These are phyloP conservation scores for Penicillium sp. DNA, from an alignment of 2,329 filamentous ascomycete species.

Conservation along the genomic window DNA sequence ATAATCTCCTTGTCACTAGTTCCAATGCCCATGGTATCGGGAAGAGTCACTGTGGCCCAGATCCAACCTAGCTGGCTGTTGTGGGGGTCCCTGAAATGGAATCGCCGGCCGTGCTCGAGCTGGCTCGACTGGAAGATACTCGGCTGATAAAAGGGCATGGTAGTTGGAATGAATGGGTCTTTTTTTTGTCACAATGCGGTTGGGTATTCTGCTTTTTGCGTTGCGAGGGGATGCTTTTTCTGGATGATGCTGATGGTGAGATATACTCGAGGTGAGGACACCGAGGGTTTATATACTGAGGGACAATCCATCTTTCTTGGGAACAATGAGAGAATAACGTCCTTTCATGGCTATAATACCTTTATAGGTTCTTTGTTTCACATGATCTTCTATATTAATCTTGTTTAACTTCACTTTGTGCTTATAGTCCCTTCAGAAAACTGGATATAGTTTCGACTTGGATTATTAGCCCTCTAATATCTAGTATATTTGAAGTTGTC, in stretches of 20 bases:
- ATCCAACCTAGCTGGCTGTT: not conserved
- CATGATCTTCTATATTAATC: not conserved
- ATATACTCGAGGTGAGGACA: not conserved
- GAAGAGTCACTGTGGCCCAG: not conserved
- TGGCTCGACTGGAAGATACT: not conserved
- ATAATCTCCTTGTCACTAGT: not conserved
- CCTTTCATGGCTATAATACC: not conserved
- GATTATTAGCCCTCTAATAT: too few species aligned
- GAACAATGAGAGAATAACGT: not conserved
- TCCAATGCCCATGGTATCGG: not conserved
- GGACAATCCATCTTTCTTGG: not conserved
- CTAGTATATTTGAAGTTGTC: too few species aligned
- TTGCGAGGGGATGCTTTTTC: not conserved
- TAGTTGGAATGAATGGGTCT: not conserved
- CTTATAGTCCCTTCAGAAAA: too few species aligned
- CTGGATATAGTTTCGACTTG: too few species aligned
- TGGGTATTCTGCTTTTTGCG: not conserved
- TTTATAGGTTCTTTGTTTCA: not conserved
- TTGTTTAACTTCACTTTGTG: not conserved
- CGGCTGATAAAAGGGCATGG: not conserved
- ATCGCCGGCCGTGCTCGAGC: not conserved
- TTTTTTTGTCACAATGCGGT: not conserved
- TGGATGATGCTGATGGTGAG: not conserved
- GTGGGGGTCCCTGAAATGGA: slow-evolving; percentile 1
- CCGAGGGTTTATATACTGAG: not conserved